phyloP scores from a whole-genome alignment of 2,329 filamentous ascomycete genomes.

The Aspergillus pseudoglaucus region DNA sequence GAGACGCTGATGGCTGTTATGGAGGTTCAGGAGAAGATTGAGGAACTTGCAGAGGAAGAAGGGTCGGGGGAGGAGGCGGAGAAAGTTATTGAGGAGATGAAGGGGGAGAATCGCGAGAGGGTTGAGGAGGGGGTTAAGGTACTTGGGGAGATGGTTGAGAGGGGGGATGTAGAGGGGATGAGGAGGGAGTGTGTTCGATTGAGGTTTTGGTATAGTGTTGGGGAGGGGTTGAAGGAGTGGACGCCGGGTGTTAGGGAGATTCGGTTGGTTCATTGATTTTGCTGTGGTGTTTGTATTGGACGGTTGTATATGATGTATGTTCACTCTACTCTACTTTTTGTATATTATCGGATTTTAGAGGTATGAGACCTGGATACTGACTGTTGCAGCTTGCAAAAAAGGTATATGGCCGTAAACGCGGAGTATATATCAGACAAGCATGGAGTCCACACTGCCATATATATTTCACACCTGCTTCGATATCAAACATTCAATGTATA shows the following conservation, averaged over 20 bases:
- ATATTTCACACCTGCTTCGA: no score
- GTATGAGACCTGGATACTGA: no score
- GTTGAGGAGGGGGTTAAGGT: conserved; percentile 57
- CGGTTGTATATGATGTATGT: neutral
- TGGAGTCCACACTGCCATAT: no score
- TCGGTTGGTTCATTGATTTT: conserved; percentile 47
- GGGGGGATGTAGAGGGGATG: conserved; percentile 60
- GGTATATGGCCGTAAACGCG: no score
- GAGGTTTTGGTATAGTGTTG: conserved; percentile 86
- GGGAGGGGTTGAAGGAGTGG: conserved; percentile 74
- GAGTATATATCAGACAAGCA: no score
- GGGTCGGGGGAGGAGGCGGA: conserved; percentile 51
- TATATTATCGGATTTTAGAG: neutral
- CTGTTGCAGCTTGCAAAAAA: no score
- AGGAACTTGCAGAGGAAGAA: conserved; percentile 50
- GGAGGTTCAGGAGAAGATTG: conserved; percentile 70
- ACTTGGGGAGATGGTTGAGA: conserved; percentile 59
- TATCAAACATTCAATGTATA: no score
- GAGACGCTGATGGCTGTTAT: conserved; percentile 79
- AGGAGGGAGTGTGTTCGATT: conserved; percentile 67
- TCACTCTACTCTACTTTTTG: neutral
- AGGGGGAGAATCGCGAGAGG: conserved; percentile 60
- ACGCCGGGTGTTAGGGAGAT: conserved; percentile 63
- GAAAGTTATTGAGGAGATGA: conserved; percentile 58
- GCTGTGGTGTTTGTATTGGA: neutral